A percentile compares a stretch with the other conserved stretches of the same genome.
Evolutionary conservation across 2,329 filamentous ascomycete species (phyloP).

Genomic region (Aspergillus proliferans): DNA sequence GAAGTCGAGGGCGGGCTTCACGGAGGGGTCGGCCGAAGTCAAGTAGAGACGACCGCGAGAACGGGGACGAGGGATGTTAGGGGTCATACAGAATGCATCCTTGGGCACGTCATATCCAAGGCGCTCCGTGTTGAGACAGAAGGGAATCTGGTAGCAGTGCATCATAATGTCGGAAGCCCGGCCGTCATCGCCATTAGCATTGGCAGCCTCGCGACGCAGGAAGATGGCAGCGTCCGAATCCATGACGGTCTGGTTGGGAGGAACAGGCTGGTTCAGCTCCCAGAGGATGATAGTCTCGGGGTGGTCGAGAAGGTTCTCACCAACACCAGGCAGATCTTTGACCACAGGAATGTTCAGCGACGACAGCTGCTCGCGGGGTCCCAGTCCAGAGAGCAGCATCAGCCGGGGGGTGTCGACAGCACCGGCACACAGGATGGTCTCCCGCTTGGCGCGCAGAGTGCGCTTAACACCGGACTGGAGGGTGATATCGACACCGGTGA

Average conservation of each 20-base stretch:
- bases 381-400: constrained; percentile 50
- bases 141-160: constrained; percentile 95
- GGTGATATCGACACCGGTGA: constrained; percentile 66
- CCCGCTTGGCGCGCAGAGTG: constrained; percentile 57
- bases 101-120: constrained; percentile 67
- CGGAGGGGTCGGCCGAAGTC: constrained; percentile 64
- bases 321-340: constrained; percentile 56
- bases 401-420: constrained; percentile 73
- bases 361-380: constrained; percentile 46
- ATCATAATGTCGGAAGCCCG: constrained; percentile 85
- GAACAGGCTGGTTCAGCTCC: constrained; percentile 75
- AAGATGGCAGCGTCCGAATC: constrained; percentile 87
- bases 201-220: constrained; percentile 67
- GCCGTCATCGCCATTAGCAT: constrained; percentile 64
- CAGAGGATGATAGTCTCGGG: constrained; percentile 63
- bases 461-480: constrained; percentile 55
- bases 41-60: constrained; percentile 73
- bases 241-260: constrained; percentile 78
- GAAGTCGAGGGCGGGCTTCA: constrained; percentile 82
- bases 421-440: constrained; percentile 74
- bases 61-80: constrained; percentile 78
- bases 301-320: constrained; percentile 60
- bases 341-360: constrained; percentile 53
- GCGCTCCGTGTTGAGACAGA: constrained; percentile 75
- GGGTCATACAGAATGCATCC: constrained; percentile 88